Evolutionary conservation across 2,329 filamentous ascomycete genomes (phyloP), one percentile per base, ranked within the genome.

Genomic region (Alternaria brassicae): DNA sequence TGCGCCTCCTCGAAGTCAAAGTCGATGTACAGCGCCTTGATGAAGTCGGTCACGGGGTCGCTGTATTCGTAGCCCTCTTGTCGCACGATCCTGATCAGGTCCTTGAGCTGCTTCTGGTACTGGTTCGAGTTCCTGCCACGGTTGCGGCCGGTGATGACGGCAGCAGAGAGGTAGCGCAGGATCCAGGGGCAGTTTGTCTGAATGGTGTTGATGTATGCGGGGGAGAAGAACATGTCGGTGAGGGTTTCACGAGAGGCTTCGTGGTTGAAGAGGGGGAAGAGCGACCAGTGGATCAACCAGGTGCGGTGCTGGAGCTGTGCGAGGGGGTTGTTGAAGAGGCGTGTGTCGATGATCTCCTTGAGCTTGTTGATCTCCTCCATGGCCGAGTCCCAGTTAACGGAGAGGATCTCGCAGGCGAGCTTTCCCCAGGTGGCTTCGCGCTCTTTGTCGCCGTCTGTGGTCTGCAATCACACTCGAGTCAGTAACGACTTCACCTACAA

Each of bases 201-300:
- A 79, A 99, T 97, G 72, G 94, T 98, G 88, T 98, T 99, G 88
- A 99, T 99, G 86, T 92, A 99, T 72, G 92, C 87, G 66, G 93
- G 91, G 66, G 91, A 96, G 87, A 99, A 98, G 86, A 97, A 95
- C 78, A 98, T 89, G 72, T 99, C 95, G 76, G 95, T 92, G 72
- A 99, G 87, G 70, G 88, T 87, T 77, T 99, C 95, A 75, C 94
- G 92, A 59, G 92, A 92, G 67, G 88, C 86, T 74, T 98, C 94
- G 83, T 92, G 90, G 88, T 99, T 98, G 88, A 98, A 99, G 83
- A 97, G 93, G 63, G 95, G 94, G 88, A 98, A 99, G 62, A 99
- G 89, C 44, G 92, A 89, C 93, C 95, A 99, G 90, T 99, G 95
- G 73, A 97, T 91, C 74, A 99, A 85, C 92, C 94, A 97, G 59